phyloP scores from a whole-genome alignment of 2,329 filamentous ascomycete species.

The Zalaria obscura region DNA sequence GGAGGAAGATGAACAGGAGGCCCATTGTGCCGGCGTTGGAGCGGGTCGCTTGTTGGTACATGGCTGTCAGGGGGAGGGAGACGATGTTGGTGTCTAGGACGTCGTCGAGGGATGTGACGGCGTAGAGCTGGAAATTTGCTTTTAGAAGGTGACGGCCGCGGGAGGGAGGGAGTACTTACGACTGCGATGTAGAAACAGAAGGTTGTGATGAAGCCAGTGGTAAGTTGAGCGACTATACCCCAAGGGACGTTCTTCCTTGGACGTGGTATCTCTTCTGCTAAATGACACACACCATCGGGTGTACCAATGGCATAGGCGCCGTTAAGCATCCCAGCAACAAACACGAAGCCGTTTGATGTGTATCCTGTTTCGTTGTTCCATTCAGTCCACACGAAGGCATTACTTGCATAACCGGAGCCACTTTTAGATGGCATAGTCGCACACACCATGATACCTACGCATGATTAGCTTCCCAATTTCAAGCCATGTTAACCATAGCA shows the following conservation, averaged over 20 bases:
- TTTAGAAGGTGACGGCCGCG: background rate
- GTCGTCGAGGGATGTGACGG: conserved; percentile 41
- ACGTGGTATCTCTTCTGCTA: conserved; percentile 47
- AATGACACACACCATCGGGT: conserved; percentile 46
- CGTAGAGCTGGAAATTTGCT: conserved; percentile 30
- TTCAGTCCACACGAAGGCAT: conserved; percentile 26
- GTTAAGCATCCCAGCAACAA: conserved; percentile 49
- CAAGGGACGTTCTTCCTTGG: conserved; percentile 39
- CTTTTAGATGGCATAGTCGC: conserved; percentile 36
- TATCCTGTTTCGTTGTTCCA: conserved; percentile 28
- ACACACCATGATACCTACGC: conserved; percentile 32
- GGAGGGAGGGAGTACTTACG: background rate
- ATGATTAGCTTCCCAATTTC: background rate
- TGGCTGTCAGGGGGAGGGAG: conserved; percentile 44
- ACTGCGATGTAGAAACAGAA: conserved; percentile 25
- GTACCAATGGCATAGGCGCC: conserved; percentile 52
- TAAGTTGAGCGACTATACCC: conserved; percentile 35
- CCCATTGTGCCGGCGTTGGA: conserved; percentile 24
- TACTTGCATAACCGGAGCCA: conserved; percentile 23
- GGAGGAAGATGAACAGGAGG: conserved; percentile 28
- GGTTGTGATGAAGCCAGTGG: conserved; percentile 36
- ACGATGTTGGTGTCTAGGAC: conserved; percentile 28
- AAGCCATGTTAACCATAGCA: background rate
- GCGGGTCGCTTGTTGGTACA: conserved; percentile 40
- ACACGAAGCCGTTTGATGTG: conserved; percentile 40